Base-by-base conservation (phyloP, 2,329 filamentous ascomycete species). In the Cylindrodendrum hubeiense region DNA sequence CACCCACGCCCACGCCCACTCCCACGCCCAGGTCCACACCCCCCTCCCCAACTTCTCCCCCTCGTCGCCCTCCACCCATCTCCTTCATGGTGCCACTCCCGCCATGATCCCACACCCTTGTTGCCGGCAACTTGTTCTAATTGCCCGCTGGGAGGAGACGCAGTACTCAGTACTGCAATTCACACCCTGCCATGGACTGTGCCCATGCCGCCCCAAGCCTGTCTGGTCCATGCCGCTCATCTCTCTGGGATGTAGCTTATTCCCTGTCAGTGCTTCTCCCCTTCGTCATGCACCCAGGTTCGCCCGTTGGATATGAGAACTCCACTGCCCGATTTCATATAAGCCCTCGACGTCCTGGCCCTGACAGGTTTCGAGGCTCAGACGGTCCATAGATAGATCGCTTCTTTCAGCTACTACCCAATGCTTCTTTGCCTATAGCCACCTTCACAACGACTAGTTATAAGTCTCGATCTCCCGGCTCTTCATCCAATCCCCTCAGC, bases 331-430 rank as follows among this genome's bases (percentile, higher is more conserved):
- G 68, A 69, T 72, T 67, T 74, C 74, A 75, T 76, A 77, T 77
- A 77, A 77, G 74, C 74, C 68, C 66, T 69, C 70, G 65, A 66
- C 59, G 67, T 74, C 69, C 67, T 69, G 69, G 75, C 75, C 75
- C 71, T 72, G 70, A 66, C 63, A 63, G 52, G 68, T 61, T 72
- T 75, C 72, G 71, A 71, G 73, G 73, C 73, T 75, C 70, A 74
- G 73, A 75, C 69, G 70, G 44, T 73, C 72, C 72, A 75, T 75
- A 74, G 71, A 74, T 74, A 74, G 72, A 74, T 74, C 72, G 68
- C 51, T 60, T 67, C 69, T 66, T 43, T 56, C 61, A 69, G 67
- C 65, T 65, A 53, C 70, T 63, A 68, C 61, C 69, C 68, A 66
- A 72, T 68, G 65, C 63, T 59, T 71, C 54, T 67, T 67, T 62